Conservation (phyloP, 192 early-diverging fungal species). For the Ambispora gerdemannii region DNA sequence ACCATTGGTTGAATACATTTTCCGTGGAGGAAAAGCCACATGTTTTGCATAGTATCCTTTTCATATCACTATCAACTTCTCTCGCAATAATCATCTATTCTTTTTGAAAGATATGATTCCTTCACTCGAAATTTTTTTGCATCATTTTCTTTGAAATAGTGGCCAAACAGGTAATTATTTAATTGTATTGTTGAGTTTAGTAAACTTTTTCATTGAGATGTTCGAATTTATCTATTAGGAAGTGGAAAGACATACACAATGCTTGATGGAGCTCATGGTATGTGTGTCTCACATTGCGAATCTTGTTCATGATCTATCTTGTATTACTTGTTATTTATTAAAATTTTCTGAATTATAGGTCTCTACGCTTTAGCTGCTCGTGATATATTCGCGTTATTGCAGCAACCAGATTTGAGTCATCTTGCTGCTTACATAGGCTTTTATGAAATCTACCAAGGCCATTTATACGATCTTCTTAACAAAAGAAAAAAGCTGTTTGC, state of each 20-base stretch:
- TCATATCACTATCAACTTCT: too few relatives aligned
- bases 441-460: constrained; percentile 97
- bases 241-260: constrained; percentile 97
- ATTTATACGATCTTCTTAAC: constrained; percentile 92
- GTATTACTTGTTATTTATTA: not conserved
- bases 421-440: constrained; percentile 83
- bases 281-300: not conserved
- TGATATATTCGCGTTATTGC: constrained; percentile 83
- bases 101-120: too few relatives aligned
- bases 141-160: constrained; percentile 35
- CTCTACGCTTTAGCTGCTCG: constrained; percentile 89
- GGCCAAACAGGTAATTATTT: constrained; percentile 65
- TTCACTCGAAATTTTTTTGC: constrained; percentile 15
- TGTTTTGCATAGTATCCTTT: constrained; percentile 94
- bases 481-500: constrained; percentile 89
- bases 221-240: constrained; percentile 54
- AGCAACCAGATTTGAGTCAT: constrained; percentile 66
- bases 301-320: not conserved
- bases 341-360: not conserved
- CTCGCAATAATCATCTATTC: too few relatives aligned
- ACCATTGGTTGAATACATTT: constrained; percentile 93
- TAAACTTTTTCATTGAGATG: not conserved
- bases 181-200: not conserved
- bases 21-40: constrained; percentile 93
- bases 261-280: constrained; percentile 81